These are phyloP conservation scores for Rhodotorula mucilaginosa DNA, from an alignment of 1,284 basidiomycete species.

Conservation along the genomic window DNA sequence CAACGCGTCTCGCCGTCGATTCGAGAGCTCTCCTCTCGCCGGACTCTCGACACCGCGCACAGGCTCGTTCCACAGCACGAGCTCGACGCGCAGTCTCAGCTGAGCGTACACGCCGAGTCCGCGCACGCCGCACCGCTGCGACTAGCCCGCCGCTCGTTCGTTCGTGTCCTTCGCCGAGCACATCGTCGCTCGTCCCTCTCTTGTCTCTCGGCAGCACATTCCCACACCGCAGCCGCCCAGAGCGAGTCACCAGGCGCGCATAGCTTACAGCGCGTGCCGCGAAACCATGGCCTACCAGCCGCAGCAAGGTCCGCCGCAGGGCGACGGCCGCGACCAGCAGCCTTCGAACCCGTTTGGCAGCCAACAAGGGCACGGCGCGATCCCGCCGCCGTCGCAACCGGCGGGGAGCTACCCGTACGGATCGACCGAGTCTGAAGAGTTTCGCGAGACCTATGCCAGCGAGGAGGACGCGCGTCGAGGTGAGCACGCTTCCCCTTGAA, in stretches of 20 bases:
- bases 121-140: slow-evolving; percentile 40
- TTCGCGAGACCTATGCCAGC: slow-evolving; percentile 28
- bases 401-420: slow-evolving; percentile 1
- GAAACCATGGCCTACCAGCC: slow-evolving; percentile 27
- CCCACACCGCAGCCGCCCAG: background rate
- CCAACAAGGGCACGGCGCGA: slow-evolving; percentile 16
- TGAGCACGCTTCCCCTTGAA: slow-evolving; percentile 1
- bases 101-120: too few relatives aligned
- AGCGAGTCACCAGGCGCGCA: too few relatives aligned
- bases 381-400: background rate
- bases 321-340: slow-evolving; percentile 15
- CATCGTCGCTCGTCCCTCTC: background rate
- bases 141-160: background rate
- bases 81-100: too few relatives aligned
- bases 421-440: slow-evolving; percentile 31
- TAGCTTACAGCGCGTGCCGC: background rate
- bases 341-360: slow-evolving; percentile 28
- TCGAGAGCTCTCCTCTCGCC: too few relatives aligned
- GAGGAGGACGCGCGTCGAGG: slow-evolving; percentile 27
- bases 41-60: too few relatives aligned
- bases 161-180: slow-evolving; percentile 1
- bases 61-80: too few relatives aligned
- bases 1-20: too few relatives aligned
- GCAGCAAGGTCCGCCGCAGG: background rate
- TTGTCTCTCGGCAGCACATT: background rate